phyloP scores from a whole-genome alignment of 164 flowering plant genomes.

The Echeveria elegans region DNA sequence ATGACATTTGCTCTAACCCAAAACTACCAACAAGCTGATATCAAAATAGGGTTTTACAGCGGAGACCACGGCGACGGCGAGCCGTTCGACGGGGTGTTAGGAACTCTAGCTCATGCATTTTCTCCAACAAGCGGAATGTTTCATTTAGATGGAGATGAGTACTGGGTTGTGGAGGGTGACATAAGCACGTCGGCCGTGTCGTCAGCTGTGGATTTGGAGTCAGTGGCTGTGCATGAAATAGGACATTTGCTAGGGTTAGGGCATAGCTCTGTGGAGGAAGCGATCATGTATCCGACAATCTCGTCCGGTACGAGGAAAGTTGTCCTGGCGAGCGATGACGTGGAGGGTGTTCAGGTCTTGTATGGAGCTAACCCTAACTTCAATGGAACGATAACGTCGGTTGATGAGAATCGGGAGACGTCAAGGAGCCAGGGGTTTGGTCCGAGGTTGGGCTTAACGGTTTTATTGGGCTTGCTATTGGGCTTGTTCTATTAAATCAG shows the following conservation, averaged over 20 bases:
- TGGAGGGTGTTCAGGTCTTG: constrained; percentile 45
- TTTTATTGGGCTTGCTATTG: too few relatives aligned
- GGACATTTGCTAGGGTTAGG: constrained; percentile 78
- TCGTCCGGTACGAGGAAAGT: constrained; percentile 39
- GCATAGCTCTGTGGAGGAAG: constrained; percentile 48
- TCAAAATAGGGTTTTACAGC: constrained; percentile 44
- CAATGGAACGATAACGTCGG: too few relatives aligned
- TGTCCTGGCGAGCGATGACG: constrained; percentile 43
- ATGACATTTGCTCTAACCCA: constrained; percentile 35
- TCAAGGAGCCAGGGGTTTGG: too few relatives aligned
- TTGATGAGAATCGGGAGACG: too few relatives aligned
- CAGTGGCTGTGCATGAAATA: constrained; percentile 86
- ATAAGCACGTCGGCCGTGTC: neutral
- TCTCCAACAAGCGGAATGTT: constrained; percentile 56
- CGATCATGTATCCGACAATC: constrained; percentile 81
- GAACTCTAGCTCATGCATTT: constrained; percentile 74
- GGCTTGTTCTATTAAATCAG: too few relatives aligned
- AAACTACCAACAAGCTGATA: constrained; percentile 25
- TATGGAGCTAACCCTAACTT: too few relatives aligned
- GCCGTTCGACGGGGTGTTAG: constrained; percentile 64
- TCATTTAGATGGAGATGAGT: constrained; percentile 57
- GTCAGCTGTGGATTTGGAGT: constrained; percentile 56
- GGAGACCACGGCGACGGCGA: constrained; percentile 78
- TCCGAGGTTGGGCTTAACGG: too few relatives aligned
- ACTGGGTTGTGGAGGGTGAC: constrained; percentile 49